Base-by-base conservation (phyloP, 2,329 filamentous ascomycete genomes). In the Diaporthe sp. region DNA sequence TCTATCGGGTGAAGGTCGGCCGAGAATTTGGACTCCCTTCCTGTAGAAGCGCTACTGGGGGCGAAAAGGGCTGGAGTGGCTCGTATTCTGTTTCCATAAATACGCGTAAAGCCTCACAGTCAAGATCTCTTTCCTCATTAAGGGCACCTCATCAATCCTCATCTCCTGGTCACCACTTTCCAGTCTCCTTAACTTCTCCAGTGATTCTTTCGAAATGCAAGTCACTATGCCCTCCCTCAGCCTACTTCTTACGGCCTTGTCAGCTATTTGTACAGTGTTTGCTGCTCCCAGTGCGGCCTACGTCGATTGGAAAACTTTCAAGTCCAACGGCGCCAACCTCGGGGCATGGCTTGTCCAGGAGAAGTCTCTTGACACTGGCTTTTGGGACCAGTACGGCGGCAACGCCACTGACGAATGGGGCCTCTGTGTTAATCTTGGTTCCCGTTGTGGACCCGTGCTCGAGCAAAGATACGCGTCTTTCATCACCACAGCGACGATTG, bases 391-490 rank as follows among this genome's bases (percentile, higher is more conserved):
- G 57, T 59, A 59, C 22, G 57, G 57, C 4, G 57, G 57, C 31
- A 59, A 39, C 4, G 19, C 57, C 34, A 59, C 57, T 8, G 57
- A 39, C 22, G 57, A 59, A 59, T 59, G 57, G 57, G 57, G 22
- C 31, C 31, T 59, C 9, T 59, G 57, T 39, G 57, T 59, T 4
- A 39, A n/a, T 37, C 57, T 59, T 15, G 57, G 57, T 8, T 39
- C 57, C n/a, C 57, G 34, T 12, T 59, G 57, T 25, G 57, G 57
- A 37, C 31, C 57, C 1, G 57, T 59, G 4, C 57, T 59, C 19
- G 57, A 59, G 57, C 57, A 59, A 3, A 59, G 57, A 59, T 59
- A 59, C 22, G 57, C 34, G 12, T 59, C 57, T n/a, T 59, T 59
- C 22, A 59, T 59, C 19, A 59, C 57, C 12, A 59, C 57, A 2